Percentiles rank a stretch among this genome's conserved stretches.
Evolutionary conservation across 176 grass and related monocot genomes (phyloP).

Genomic region (Zea luxurians): DNA sequence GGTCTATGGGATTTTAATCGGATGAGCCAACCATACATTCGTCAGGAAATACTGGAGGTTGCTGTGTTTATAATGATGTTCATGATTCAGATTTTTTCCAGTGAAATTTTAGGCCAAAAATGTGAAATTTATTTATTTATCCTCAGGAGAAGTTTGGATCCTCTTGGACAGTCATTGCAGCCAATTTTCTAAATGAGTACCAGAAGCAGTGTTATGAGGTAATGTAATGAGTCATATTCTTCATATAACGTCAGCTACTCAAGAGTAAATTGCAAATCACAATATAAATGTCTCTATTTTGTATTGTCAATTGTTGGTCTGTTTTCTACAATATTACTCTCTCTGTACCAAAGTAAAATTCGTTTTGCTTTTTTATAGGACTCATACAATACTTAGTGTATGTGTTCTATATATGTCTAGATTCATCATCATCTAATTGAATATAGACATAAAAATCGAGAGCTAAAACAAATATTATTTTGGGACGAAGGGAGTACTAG

Average conservation of each 20-base stretch:
- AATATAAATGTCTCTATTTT: conserved; percentile 20
- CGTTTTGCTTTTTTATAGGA: too few species aligned
- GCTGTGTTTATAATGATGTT: conserved; percentile 17
- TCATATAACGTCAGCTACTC: conserved; percentile 8
- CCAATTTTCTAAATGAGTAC: conserved; percentile 84
- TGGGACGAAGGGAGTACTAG: too few species aligned
- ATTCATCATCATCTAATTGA: too few species aligned
- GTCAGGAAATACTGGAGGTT: conserved; percentile 77
- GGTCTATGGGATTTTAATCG: conserved; percentile 97
- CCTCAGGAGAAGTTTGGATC: conserved; percentile 86
- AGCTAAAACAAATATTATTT: too few species aligned
- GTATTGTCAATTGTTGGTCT: neutral
- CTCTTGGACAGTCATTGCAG: conserved; percentile 75
- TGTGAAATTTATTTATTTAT: conserved; percentile 39
- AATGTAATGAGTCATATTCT: conserved; percentile 32
- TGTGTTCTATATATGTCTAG: too few species aligned
- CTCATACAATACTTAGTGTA: too few species aligned
- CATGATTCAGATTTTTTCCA: neutral
- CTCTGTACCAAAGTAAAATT: too few species aligned
- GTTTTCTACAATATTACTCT: neutral
- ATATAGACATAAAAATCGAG: too few species aligned
- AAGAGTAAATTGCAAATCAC: conserved; percentile 8
- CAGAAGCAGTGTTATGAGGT: conserved; percentile 90
- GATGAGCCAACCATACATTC: conserved; percentile 87
- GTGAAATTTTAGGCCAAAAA: conserved; percentile 28